Percentiles rank a stretch among this genome's conserved stretches.
Conservation (phyloP, 768 basidiomycete species). For the Lyophyllum semitale region DNA sequence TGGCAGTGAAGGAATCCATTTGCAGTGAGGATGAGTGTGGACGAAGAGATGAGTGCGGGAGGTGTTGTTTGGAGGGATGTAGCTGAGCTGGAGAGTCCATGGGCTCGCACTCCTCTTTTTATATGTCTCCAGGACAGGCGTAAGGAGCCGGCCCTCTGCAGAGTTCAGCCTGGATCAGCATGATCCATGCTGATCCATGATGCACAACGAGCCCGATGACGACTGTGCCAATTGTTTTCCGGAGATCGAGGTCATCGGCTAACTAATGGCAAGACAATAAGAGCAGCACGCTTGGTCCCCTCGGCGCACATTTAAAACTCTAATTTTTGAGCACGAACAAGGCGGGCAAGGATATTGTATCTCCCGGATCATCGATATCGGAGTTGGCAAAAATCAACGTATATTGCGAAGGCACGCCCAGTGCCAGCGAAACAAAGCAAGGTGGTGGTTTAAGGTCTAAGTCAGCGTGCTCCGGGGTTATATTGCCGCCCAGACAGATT, state of each 20-base stretch:
- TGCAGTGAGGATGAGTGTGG: neutral
- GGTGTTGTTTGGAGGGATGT: neutral
- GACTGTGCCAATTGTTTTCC: neutral
- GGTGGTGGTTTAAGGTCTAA: neutral
- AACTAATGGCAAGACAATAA: neutral
- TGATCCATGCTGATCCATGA: too few species aligned
- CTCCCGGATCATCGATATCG: neutral
- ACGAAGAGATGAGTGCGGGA: neutral
- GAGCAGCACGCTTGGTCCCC: neutral
- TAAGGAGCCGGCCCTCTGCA: neutral
- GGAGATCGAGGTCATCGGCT: neutral
- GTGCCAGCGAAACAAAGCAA: neutral
- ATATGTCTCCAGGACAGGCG: neutral
- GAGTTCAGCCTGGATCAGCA: neutral
- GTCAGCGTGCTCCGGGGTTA: neutral
- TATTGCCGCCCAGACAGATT: neutral
- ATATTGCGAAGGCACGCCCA: neutral
- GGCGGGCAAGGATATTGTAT: neutral
- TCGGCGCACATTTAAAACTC: neutral
- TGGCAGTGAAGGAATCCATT: slow-evolving; percentile 7
- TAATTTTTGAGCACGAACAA: neutral
- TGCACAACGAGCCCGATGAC: neutral
- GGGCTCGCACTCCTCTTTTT: neutral
- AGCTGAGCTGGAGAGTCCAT: neutral
- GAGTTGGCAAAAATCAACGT: too few species aligned